Evolutionary conservation across 768 basidiomycete genomes (phyloP).

Genomic region (Naganishia onofrii): DNA sequence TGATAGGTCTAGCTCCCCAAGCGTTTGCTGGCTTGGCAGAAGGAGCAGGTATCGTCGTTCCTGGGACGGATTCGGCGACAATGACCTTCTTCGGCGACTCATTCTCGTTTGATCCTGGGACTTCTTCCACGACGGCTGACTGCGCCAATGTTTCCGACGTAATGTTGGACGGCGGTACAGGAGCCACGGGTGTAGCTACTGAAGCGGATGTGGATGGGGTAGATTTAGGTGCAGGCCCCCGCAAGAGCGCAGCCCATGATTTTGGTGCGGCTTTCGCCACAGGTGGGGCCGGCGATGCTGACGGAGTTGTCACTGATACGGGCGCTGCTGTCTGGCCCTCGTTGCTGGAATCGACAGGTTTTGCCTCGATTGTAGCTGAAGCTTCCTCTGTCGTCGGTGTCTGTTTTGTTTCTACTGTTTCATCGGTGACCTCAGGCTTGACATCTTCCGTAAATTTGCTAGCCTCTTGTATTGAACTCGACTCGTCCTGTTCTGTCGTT

Average conservation of each 20-base stretch:
- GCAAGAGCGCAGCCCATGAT: constrained; percentile 46
- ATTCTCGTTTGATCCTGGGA: not conserved
- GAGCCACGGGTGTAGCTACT: constrained; percentile 29
- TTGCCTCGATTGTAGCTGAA: not conserved
- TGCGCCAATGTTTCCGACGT: constrained; percentile 25
- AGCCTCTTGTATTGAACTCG: not conserved
- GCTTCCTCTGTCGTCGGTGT: not conserved
- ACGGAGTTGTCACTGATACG: not conserved
- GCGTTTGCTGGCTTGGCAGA: constrained; percentile 8
- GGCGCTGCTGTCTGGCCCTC: not conserved
- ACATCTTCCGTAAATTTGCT: not conserved
- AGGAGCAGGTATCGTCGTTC: constrained; percentile 7
- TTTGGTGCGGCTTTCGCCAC: constrained; percentile 32
- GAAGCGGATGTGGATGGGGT: constrained; percentile 10
- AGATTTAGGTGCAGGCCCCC: constrained; percentile 34
- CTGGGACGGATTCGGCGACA: constrained; percentile 13
- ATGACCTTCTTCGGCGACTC: constrained; percentile 11
- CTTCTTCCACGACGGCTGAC: constrained; percentile 26
- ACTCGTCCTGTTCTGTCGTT: not conserved
- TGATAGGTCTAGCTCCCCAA: constrained; percentile 7
- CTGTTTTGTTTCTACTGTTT: not conserved
- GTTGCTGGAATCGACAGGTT: not conserved
- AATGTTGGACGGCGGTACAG: constrained; percentile 37
- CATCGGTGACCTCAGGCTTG: not conserved
- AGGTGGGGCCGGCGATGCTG: constrained; percentile 28